A percentile compares a stretch with the other conserved stretches of the same genome.
phyloP scores from a whole-genome alignment of 805 yeast genomes.

The Schizosaccharomyces osmophilus region DNA sequence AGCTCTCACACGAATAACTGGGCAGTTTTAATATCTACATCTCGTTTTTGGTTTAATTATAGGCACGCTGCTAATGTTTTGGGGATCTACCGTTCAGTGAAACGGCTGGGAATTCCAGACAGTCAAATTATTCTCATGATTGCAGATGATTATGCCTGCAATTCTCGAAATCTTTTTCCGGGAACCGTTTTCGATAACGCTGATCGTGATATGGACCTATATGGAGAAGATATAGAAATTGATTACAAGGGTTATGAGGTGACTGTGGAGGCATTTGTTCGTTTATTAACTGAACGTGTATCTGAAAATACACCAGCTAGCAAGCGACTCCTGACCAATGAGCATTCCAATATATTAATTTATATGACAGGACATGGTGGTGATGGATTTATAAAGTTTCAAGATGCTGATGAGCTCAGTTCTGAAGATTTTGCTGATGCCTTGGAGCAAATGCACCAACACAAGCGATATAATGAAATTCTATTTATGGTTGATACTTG shows the following conservation, averaged over 20 bases:
- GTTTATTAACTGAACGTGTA: slow-evolving; percentile 87
- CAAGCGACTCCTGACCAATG: slow-evolving; percentile 75
- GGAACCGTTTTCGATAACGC: slow-evolving; percentile 88
- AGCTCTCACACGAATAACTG: slow-evolving; percentile 34
- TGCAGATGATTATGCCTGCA: slow-evolving; percentile 92
- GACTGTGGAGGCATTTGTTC: slow-evolving; percentile 86
- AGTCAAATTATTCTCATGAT: slow-evolving; percentile 89
- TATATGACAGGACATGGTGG: slow-evolving; percentile 99
- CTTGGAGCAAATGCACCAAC: slow-evolving; percentile 87
- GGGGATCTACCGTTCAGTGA: slow-evolving; percentile 85
- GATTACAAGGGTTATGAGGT: slow-evolving; percentile 96
- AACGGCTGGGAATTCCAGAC: slow-evolving; percentile 89
- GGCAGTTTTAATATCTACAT: slow-evolving; percentile 87
- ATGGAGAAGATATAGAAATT: slow-evolving; percentile 85
- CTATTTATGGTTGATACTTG: slow-evolving; percentile 97
- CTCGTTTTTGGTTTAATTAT: slow-evolving; percentile 94
- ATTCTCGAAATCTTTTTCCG: slow-evolving; percentile 84
- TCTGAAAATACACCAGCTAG: slow-evolving; percentile 72
- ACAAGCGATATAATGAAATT: slow-evolving; percentile 81
- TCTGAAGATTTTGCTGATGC: slow-evolving; percentile 93
- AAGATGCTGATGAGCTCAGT: slow-evolving; percentile 93
- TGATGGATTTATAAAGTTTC: slow-evolving; percentile 85
- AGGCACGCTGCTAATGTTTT: slow-evolving; percentile 92
- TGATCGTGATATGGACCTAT: slow-evolving; percentile 73
- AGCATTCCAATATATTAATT: slow-evolving; percentile 75